Conservation (phyloP, 179 eudicot genomes). For the Corrigiola litoralis region DNA sequence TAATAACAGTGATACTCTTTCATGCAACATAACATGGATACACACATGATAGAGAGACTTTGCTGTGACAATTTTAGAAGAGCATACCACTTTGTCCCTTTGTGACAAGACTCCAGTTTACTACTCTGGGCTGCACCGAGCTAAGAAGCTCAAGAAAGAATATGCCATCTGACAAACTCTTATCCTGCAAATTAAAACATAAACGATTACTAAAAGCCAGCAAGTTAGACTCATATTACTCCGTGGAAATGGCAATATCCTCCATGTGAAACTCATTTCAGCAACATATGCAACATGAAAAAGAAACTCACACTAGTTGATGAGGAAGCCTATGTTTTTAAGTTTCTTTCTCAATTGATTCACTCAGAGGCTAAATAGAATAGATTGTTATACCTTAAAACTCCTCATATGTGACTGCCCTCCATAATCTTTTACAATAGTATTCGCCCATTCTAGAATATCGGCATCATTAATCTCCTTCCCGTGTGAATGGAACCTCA, state of each 20-base stretch:
- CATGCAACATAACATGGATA: neutral
- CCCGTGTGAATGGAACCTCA: constrained; percentile 84
- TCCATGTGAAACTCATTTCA: neutral
- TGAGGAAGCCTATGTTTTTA: neutral
- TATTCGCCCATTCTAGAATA: constrained; percentile 86
- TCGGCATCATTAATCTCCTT: constrained; percentile 85
- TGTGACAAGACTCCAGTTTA: constrained; percentile 96
- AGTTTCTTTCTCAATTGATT: neutral
- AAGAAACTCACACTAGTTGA: neutral
- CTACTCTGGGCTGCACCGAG: constrained; percentile 85
- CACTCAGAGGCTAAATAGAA: neutral
- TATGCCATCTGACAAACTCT: constrained; percentile 72
- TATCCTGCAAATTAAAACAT: constrained; percentile 54
- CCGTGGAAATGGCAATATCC: neutral
- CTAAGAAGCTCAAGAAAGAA: constrained; percentile 91
- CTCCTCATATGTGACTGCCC: constrained; percentile 64
- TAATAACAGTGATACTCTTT: neutral
- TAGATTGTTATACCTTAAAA: constrained; percentile 58
- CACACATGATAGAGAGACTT: neutral
- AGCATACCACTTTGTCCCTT: constrained; percentile 77
- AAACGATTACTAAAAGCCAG: constrained; percentile 7
- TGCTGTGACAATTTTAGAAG: neutral
- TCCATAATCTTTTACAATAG: constrained; percentile 59
- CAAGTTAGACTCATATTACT: neutral
- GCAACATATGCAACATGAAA: neutral